phyloP scores from a whole-genome alignment of 495 filamentous ascomycete genomes.

The Pseudevernia furfuracea region DNA sequence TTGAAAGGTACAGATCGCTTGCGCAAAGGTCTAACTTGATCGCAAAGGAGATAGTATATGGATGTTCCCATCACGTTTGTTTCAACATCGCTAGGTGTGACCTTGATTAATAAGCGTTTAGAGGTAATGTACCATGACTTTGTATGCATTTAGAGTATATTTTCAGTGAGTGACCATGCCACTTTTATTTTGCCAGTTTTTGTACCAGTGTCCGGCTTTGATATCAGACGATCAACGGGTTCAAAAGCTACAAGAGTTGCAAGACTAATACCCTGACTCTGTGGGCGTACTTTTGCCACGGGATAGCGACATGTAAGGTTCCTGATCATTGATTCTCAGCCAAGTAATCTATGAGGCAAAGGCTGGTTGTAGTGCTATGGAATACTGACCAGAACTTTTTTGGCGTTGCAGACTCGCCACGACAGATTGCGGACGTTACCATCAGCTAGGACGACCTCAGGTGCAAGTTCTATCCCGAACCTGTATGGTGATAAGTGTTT shows the following conservation, averaged over 20 bases:
- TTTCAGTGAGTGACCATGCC: neutral
- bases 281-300: slow-evolving; percentile 48
- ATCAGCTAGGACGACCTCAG: slow-evolving; percentile 87
- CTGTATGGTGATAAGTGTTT: slow-evolving; percentile 26
- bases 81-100: neutral
- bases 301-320: slow-evolving; percentile 57
- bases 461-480: slow-evolving; percentile 93
- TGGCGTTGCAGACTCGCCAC: slow-evolving; percentile 93
- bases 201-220: neutral
- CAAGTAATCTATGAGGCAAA: neutral
- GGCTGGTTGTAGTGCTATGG: neutral
- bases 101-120: neutral
- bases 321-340: slow-evolving; percentile 23
- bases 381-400: slow-evolving; percentile 77
- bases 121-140: neutral
- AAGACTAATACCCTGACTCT: slow-evolving; percentile 32
- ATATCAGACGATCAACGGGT: neutral
- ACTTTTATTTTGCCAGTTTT: neutral
- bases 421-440: slow-evolving; percentile 84
- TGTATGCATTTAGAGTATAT: neutral
- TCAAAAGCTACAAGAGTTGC: neutral
- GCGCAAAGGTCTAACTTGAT: neutral
- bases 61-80: neutral
- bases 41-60: neutral
- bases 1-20: neutral